phyloP scores from a whole-genome alignment of 306 rosid genomes.

The Crotalaria pallida region DNA sequence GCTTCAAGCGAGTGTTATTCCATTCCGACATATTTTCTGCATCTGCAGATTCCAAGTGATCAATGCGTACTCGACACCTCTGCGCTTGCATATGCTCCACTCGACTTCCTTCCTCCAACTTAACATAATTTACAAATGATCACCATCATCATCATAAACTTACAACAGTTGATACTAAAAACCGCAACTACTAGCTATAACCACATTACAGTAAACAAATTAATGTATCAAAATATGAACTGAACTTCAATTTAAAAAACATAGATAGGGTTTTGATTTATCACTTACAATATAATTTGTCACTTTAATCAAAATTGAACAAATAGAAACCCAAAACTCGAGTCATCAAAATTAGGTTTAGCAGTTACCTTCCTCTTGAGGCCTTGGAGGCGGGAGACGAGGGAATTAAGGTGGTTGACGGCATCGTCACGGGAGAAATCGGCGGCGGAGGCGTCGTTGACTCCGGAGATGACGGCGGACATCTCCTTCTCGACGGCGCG shows the following conservation, averaged over 20 bases:
- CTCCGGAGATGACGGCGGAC: slow-evolving; percentile 67
- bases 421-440: slow-evolving; percentile 58
- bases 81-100: slow-evolving; percentile 84
- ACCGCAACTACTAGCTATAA: background rate
- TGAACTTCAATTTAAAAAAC: background rate
- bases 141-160: background rate
- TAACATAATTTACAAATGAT: slow-evolving; percentile 13
- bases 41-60: slow-evolving; percentile 81
- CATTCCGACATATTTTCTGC: slow-evolving; percentile 67
- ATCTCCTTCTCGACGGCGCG: slow-evolving; percentile 81
- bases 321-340: background rate
- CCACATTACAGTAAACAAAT: background rate
- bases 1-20: slow-evolving; percentile 75
- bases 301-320: background rate
- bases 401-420: slow-evolving; percentile 67
- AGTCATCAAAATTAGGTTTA: slow-evolving; percentile 10
- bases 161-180: background rate
- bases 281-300: background rate
- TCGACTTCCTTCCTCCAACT: slow-evolving; percentile 87
- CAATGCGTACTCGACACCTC: slow-evolving; percentile 68
- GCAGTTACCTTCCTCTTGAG: slow-evolving; percentile 75
- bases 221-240: background rate
- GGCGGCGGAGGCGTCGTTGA: slow-evolving; percentile 46
- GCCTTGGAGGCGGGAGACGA: slow-evolving; percentile 78
- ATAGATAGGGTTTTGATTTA: background rate